Percentiles rank a stretch among this genome's conserved stretches.
Conservation (phyloP, 345 rosid species). For the Eucalyptus regnans region DNA sequence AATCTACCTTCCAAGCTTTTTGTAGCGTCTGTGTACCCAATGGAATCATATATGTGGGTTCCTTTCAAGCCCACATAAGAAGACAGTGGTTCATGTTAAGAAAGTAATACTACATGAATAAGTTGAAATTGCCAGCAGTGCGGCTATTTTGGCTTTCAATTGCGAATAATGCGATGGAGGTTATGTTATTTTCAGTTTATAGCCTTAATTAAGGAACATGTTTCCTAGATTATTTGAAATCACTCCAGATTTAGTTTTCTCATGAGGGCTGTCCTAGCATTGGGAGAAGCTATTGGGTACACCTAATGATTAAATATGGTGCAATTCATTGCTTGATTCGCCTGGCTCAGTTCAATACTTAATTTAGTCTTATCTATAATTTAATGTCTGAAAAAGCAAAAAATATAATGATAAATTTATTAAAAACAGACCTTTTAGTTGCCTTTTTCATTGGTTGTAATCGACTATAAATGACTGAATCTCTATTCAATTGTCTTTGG, state of each 20-base stretch:
- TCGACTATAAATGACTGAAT: not conserved
- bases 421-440: not conserved
- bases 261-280: not conserved
- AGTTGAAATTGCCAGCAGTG: not conserved
- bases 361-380: not conserved
- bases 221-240: not conserved
- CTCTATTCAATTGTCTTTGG: not conserved
- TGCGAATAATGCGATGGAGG: not conserved
- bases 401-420: not conserved
- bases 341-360: not conserved
- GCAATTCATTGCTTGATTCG: not conserved
- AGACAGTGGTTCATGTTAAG: not conserved
- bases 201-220: not conserved
- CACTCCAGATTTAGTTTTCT: not conserved
- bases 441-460: not conserved
- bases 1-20: not conserved
- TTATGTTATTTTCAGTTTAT: not conserved
- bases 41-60: not conserved
- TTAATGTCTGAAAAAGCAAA: fast-evolving
- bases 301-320: not conserved
- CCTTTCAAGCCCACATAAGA: not conserved
- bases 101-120: not conserved
- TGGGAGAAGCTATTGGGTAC: not conserved
- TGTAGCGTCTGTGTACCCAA: not conserved
- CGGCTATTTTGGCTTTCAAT: not conserved